A percentile compares a stretch with the other conserved stretches of the same genome.
These are phyloP conservation scores for Aspergillus texensis DNA, from an alignment of 2,329 filamentous ascomycete genomes.

Conservation along the genomic window DNA sequence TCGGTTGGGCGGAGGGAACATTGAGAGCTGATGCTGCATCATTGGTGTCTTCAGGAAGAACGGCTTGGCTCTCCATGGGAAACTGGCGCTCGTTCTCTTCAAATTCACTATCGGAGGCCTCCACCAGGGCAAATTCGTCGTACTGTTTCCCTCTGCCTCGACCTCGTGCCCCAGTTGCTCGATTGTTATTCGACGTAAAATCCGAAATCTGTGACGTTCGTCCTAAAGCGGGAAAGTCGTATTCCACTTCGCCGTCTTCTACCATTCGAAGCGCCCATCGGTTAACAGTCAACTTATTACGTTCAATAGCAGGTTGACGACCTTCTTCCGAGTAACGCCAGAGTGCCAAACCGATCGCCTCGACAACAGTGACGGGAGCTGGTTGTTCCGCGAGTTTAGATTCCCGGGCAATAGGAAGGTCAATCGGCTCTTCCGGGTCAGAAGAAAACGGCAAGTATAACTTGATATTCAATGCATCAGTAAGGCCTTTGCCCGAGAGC, in stretches of 20 bases:
- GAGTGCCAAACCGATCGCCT: slow-evolving; percentile 65
- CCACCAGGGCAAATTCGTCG: slow-evolving; percentile 67
- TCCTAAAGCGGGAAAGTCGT: slow-evolving; percentile 64
- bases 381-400: slow-evolving; percentile 55
- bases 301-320: slow-evolving; percentile 55
- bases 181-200: slow-evolving; percentile 69
- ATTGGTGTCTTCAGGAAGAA: slow-evolving; percentile 34
- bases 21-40: slow-evolving; percentile 25
- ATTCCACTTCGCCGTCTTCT: slow-evolving; percentile 68
- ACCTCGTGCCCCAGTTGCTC: slow-evolving; percentile 55
- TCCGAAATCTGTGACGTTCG: slow-evolving; percentile 62
- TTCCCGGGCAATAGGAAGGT: slow-evolving; percentile 59
- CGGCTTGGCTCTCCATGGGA: slow-evolving; percentile 50
- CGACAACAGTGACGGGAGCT: slow-evolving; percentile 58
- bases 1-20: slow-evolving; percentile 23
- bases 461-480: slow-evolving; percentile 64
- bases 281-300: slow-evolving; percentile 61
- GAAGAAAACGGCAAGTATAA: slow-evolving; percentile 64
- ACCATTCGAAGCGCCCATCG: slow-evolving; percentile 69
- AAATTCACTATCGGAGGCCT: slow-evolving; percentile 58
- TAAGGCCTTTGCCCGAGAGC: slow-evolving; percentile 63
- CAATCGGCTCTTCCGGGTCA: slow-evolving; percentile 58
- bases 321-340: slow-evolving; percentile 64
- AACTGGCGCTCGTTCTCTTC: slow-evolving; percentile 61
- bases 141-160: slow-evolving; percentile 65